Percentiles rank a stretch among this genome's conserved stretches.
Conservation (phyloP, 2,329 filamentous ascomycete species). For the Ophiostoma ips region DNA sequence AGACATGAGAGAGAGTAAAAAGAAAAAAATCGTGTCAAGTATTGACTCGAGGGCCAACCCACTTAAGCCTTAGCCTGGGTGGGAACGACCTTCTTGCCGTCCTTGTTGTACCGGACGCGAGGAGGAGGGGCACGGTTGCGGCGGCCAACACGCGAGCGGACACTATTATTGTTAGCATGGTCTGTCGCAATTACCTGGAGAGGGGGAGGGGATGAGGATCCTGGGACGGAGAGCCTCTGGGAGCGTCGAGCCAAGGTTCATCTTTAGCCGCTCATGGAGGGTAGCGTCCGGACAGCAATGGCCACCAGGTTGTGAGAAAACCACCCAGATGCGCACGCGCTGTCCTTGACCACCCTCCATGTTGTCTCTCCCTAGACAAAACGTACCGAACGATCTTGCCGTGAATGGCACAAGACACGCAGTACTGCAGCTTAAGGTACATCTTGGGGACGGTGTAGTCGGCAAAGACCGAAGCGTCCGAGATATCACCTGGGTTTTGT, state of each 20-base stretch:
- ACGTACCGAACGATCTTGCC: conserved; percentile 99
- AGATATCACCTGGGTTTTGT: conserved; percentile 85
- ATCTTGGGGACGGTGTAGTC: conserved; percentile 99
- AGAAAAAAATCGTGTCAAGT: background rate
- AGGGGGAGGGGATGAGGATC: background rate
- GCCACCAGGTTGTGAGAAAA: background rate
- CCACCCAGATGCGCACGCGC: background rate
- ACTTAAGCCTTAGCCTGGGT: conserved; percentile 54
- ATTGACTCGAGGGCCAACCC: background rate
- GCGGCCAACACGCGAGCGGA: conserved; percentile 90
- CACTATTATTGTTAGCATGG: conserved; percentile 49
- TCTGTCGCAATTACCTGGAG: background rate
- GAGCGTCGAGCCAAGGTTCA: conserved; percentile 23
- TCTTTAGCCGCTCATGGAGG: conserved; percentile 31
- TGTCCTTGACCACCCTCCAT: background rate
- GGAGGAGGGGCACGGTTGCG: conserved; percentile 98
- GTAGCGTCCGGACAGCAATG: background rate
- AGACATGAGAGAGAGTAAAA: background rate
- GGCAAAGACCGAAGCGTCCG: conserved; percentile 95
- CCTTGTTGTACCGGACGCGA: conserved; percentile 99
- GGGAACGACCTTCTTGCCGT: conserved; percentile 98
- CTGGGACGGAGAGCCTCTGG: conserved; percentile 9
- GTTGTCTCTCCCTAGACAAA: conserved; percentile 46
- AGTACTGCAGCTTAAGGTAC: conserved; percentile 99
- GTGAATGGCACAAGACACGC: conserved; percentile 99